Conservation (phyloP, 2,329 filamentous ascomycete species). For the Zalaria obscura region DNA sequence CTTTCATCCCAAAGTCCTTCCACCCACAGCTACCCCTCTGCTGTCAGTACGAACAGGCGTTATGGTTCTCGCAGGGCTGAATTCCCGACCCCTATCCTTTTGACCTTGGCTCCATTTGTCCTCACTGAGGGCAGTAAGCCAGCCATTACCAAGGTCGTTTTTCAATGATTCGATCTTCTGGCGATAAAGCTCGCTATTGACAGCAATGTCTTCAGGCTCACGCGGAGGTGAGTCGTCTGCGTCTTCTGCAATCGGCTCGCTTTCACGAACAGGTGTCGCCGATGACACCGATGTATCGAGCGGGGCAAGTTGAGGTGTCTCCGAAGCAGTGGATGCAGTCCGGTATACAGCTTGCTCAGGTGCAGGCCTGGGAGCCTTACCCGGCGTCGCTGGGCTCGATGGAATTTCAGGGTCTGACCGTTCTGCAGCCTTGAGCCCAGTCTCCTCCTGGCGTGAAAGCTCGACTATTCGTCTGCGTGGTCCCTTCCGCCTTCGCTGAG, state of each 20-base stretch:
- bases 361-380: conserved; percentile 1
- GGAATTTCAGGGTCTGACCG: not conserved
- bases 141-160: conserved; percentile 73
- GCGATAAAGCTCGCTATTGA: conserved; percentile 42
- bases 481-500: conserved; percentile 31
- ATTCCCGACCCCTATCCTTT: conserved; percentile 1
- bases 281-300: conserved; percentile 4
- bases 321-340: conserved; percentile 1
- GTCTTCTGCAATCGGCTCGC: conserved; percentile 7
- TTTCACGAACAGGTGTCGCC: conserved; percentile 2
- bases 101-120: conserved; percentile 27
- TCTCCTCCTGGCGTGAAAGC: conserved; percentile 31
- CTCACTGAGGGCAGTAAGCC: conserved; percentile 75
- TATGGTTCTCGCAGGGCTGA: conserved; percentile 4
- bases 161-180: conserved; percentile 79
- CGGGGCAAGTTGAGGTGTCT: conserved; percentile 5
- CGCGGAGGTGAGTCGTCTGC: conserved; percentile 15
- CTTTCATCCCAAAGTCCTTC: conserved; percentile 18
- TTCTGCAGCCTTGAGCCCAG: not conserved
- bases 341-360: not conserved
- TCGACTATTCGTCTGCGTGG: conserved; percentile 44
- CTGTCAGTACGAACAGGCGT: conserved; percentile 11
- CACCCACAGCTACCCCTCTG: conserved; percentile 16
- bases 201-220: conserved; percentile 11
- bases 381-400: conserved; percentile 1